A percentile compares a stretch with the other conserved stretches of the same genome.
phyloP scores from a whole-genome alignment of 2,329 filamentous ascomycete genomes.

The Neonectria hederae region DNA sequence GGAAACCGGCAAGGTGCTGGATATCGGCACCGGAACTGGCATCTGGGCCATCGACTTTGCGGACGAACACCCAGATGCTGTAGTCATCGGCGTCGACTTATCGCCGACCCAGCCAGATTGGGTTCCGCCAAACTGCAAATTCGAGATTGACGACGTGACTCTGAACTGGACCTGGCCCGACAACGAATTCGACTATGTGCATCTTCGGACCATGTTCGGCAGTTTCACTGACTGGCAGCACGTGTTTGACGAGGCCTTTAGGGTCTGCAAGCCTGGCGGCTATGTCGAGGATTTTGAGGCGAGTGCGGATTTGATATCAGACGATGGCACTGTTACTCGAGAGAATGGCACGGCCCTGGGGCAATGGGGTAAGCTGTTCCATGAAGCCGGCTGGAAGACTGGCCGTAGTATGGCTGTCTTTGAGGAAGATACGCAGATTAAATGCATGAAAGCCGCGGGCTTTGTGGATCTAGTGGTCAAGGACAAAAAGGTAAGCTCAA shows the following conservation, averaged over 20 bases:
- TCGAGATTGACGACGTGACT: slow-evolving; percentile 21
- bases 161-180: slow-evolving; percentile 9
- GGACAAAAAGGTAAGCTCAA: slow-evolving; percentile 8
- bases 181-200: slow-evolving; percentile 21
- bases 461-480: slow-evolving; percentile 20
- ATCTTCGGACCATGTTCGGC: slow-evolving; percentile 18
- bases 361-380: slow-evolving; percentile 20
- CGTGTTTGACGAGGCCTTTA: slow-evolving; percentile 15
- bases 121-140: slow-evolving; percentile 19
- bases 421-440: slow-evolving; percentile 15
- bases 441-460: slow-evolving; percentile 20
- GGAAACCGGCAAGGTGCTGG: slow-evolving; percentile 16
- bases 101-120: slow-evolving; percentile 17
- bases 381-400: slow-evolving; percentile 16
- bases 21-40: slow-evolving; percentile 24
- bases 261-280: slow-evolving; percentile 21
- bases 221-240: slow-evolving; percentile 20
- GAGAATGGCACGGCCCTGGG: slow-evolving; percentile 17
- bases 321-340: slow-evolving; percentile 18
- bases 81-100: slow-evolving; percentile 19
- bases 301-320: slow-evolving; percentile 16
- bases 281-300: slow-evolving; percentile 22
- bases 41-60: slow-evolving; percentile 32
- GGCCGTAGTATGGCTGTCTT: slow-evolving; percentile 18
- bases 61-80: slow-evolving; percentile 16